Conservation (phyloP, 2,329 filamentous ascomycete genomes). For the Penicillium digitatum region DNA sequence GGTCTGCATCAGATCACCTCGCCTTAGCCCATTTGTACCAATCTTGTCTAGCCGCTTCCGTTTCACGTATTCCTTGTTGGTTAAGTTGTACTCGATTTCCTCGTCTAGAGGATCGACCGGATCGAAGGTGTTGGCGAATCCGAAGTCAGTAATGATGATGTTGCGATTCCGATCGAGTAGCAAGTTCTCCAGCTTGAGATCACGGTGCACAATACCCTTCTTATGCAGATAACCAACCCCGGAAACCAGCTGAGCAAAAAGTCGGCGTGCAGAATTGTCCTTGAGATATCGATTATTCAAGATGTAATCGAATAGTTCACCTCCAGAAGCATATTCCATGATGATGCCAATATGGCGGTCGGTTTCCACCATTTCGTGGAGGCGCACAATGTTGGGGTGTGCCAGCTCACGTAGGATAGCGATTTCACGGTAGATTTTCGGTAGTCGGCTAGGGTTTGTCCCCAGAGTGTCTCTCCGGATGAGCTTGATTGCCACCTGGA, state of each 20-base stretch:
- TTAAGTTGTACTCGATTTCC: conserved; percentile 82
- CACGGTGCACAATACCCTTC: conserved; percentile 96
- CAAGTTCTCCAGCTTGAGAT: conserved; percentile 93
- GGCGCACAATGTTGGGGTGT: conserved; percentile 92
- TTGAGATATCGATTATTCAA: conserved; percentile 95
- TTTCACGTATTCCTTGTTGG: conserved; percentile 85
- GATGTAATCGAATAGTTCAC: conserved; percentile 97
- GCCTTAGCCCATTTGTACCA: conserved; percentile 68
- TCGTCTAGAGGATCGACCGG: conserved; percentile 80
- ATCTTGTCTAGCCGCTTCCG: conserved; percentile 77
- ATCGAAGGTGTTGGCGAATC: conserved; percentile 97
- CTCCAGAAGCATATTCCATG: conserved; percentile 94
- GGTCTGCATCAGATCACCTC: conserved; percentile 97
- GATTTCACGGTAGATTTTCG: conserved; percentile 97
- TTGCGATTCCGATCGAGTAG: conserved; percentile 94
- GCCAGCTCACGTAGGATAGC: conserved; percentile 81
- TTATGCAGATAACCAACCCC: conserved; percentile 97
- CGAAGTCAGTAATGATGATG: conserved; percentile 99
- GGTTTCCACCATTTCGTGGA: conserved; percentile 98
- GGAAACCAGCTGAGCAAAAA: conserved; percentile 94
- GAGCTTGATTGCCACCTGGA: conserved; percentile 95
- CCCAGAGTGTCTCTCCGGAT: conserved; percentile 90
- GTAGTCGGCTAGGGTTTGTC: conserved; percentile 79
- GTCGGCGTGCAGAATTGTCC: conserved; percentile 79
- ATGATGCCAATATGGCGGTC: conserved; percentile 97